Conservation (phyloP, 1,284 basidiomycete species). For the Heliocybe sulcata region DNA sequence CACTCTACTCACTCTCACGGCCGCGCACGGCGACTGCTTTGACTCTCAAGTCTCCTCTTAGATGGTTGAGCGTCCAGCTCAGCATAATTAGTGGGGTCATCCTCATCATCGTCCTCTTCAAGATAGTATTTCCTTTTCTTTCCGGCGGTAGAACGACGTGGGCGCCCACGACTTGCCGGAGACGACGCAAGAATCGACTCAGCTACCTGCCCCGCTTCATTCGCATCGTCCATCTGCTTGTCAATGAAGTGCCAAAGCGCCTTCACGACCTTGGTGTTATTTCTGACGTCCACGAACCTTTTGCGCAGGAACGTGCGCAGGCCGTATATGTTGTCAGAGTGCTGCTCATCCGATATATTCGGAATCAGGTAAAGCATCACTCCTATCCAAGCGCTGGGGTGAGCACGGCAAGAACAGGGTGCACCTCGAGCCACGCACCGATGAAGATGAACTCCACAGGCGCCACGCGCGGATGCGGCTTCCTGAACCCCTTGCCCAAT, state of each 20-base stretch:
- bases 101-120: not conserved
- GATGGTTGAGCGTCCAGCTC: not conserved
- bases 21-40: not conserved
- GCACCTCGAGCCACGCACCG: too few species aligned
- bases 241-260: not conserved
- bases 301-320: not conserved
- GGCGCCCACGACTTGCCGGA: not conserved
- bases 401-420: too few species aligned
- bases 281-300: not conserved
- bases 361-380: not conserved
- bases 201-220: not conserved
- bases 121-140: not conserved
- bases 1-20: not conserved
- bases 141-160: not conserved
- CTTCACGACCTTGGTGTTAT: not conserved
- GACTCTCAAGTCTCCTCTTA: not conserved
- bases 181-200: not conserved
- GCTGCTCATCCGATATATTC: not conserved
- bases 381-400: too few species aligned
- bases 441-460: constrained; percentile 73
- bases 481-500: constrained; percentile 36
- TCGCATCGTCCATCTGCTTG: not conserved
- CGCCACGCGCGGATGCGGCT: constrained; percentile 50
- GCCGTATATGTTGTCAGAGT: not conserved
- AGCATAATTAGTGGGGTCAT: not conserved